phyloP scores from a whole-genome alignment of 106 monocot genomes.

The Acorus gramineus region DNA sequence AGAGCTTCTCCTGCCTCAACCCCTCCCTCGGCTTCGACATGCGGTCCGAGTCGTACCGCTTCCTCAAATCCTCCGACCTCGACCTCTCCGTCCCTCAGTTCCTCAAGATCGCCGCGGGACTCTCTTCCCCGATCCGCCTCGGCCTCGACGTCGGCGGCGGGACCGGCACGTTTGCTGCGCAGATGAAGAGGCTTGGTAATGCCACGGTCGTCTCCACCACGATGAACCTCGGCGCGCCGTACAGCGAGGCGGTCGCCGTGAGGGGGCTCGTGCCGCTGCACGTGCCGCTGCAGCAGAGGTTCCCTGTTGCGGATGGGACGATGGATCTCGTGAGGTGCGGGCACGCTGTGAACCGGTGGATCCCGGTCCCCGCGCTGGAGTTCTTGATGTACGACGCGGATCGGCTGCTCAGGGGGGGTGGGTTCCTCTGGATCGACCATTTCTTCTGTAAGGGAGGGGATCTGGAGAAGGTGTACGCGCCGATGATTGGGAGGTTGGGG shows the following conservation, averaged over 20 bases:
- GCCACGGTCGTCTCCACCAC: constrained; percentile 14
- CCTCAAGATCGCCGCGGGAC: constrained; percentile 1
- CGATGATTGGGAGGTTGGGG: constrained; percentile 48
- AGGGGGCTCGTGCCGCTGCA: constrained; percentile 15
- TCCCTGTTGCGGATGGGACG: constrained; percentile 58
- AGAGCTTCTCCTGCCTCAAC: constrained; percentile 14
- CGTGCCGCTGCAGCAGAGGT: constrained; percentile 77
- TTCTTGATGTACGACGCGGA: constrained; percentile 79
- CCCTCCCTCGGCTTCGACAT: constrained; percentile 3
- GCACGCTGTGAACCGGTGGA: constrained; percentile 95
- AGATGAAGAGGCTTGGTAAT: constrained; percentile 18
- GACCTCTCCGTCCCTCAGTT: neutral
- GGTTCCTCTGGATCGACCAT: constrained; percentile 81
- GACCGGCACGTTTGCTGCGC: constrained; percentile 17
- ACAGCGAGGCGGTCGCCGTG: constrained; percentile 11
- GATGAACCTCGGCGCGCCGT: constrained; percentile 13
- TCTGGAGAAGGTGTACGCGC: constrained; percentile 32
- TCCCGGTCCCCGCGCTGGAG: constrained; percentile 57
- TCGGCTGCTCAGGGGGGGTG: constrained; percentile 65
- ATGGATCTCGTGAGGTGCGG: constrained; percentile 79
- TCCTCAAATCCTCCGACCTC: constrained; percentile 11
- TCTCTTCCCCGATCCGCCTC: constrained; percentile 8
- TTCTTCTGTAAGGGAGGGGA: constrained; percentile 57
- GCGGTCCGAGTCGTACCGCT: constrained; percentile 15
- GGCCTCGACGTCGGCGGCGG: constrained; percentile 19